Evolutionary conservation across 176 grass and related monocot genomes (phyloP).

Genomic region (Musa beccarii): DNA sequence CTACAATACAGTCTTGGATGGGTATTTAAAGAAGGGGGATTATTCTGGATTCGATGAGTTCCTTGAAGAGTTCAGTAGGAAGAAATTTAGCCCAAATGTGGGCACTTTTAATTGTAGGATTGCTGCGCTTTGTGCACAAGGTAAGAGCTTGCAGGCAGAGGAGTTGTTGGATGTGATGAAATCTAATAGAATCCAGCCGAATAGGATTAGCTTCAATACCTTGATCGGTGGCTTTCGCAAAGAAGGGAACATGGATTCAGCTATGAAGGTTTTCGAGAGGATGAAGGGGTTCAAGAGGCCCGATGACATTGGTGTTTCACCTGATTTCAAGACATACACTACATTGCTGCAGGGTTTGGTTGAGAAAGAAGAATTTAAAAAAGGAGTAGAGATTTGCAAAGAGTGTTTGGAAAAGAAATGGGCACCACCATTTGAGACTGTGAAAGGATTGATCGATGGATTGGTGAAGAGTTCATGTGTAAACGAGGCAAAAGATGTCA

Average conservation of each 20-base stretch:
- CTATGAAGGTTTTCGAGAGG: constrained; percentile 38
- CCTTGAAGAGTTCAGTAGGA: constrained; percentile 29
- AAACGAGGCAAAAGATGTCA: constrained; percentile 47
- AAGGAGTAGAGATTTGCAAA: constrained; percentile 53
- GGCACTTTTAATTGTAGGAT: constrained; percentile 64
- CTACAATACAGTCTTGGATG: constrained; percentile 70
- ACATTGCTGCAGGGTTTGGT: constrained; percentile 49
- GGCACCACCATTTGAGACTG: constrained; percentile 45
- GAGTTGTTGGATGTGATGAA: constrained; percentile 54
- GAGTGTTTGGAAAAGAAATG: constrained; percentile 52
- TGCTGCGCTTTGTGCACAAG: constrained; percentile 35
- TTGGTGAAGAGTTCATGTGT: constrained; percentile 46
- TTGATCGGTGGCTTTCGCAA: constrained; percentile 51
- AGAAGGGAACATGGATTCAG: constrained; percentile 41
- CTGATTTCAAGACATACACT: constrained; percentile 50
- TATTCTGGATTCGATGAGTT: constrained; percentile 34
- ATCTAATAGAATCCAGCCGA: constrained; percentile 28
- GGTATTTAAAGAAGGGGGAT: constrained; percentile 38
- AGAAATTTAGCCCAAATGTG: constrained; percentile 32
- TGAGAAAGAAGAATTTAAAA: constrained; percentile 31
- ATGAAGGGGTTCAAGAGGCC: constrained; percentile 41
- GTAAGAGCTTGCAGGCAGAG: constrained; percentile 44
- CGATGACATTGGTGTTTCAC: constrained; percentile 30
- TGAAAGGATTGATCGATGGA: constrained; percentile 43
- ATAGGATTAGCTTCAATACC: constrained; percentile 38